Evolutionary conservation across 1,139 yeast species (phyloP), one percentile per base, ranked within the genome.

Genomic region (Candida tunisiensis): DNA sequence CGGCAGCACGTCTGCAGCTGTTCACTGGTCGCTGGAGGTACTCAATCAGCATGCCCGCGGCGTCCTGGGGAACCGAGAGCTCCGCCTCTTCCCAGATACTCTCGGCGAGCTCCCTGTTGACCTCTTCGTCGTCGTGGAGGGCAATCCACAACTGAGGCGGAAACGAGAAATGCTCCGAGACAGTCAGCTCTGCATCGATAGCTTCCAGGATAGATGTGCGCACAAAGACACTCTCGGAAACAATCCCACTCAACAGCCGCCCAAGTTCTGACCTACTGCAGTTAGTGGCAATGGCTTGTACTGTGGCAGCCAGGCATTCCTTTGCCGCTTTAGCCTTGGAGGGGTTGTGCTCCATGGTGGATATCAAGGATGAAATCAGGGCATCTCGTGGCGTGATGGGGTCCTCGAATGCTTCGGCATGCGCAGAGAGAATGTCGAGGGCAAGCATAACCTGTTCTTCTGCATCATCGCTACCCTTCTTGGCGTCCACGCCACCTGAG

Each of bases 51-150:
- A 58, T 53, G 3, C 41, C 34, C 1, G 73, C 58, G 3, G 73
- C 57, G 3, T 55, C 54, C 1, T 49, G 52, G 11, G 55, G 56
- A 11, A 75, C 47, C 8, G 41, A 35, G 35, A 80, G 65, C 2
- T 58, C 60, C 44, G 72, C 80, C 39, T 83, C 94, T 18, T 66
- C 64, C 95, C 95, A 91, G 32, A 91, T 77, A 3, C 88, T 74
- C 16, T 55, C 53, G 0, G 96, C 94, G 18, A 75, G 44, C 24
- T 69, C 74, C 10, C 72, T 63, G 33, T 72, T 70, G 15, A 61
- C 55, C 10, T 60, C 62, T 31, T 75, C 83, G 26, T 69, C 72
- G 45, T 83, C 94, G 45, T 75, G 83, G 32, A 68, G 64, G 12
- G 79, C 65, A 32, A 91, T 73, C 71, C 79, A 85, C 18, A 88